Evolutionary conservation across 805 yeast species (phyloP).

Genomic region (Cyberlindnera subsufficiens): DNA sequence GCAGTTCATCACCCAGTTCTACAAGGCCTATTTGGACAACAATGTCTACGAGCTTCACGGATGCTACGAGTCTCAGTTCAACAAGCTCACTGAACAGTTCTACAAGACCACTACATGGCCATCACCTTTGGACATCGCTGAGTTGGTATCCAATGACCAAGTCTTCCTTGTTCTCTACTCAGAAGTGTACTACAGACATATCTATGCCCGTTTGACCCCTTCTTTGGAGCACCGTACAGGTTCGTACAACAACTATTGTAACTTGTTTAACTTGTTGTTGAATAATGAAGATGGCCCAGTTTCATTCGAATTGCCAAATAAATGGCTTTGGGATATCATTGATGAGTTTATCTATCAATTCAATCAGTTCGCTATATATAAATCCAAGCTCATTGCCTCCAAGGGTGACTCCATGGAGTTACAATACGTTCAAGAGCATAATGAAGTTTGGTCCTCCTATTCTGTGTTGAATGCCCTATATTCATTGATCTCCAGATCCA

Average conservation of each 20-base stretch:
- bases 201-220: constrained; percentile 39
- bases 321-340: constrained; percentile 48
- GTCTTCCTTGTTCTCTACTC: constrained; percentile 40
- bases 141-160: constrained; percentile 38
- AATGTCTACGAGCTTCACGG: constrained; percentile 37
- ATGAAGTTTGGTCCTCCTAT: constrained; percentile 41
- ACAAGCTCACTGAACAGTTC: constrained; percentile 39
- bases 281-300: constrained; percentile 38
- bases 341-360: constrained; percentile 49
- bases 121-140: constrained; percentile 36
- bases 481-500: constrained; percentile 35
- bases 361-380: constrained; percentile 37
- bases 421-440: constrained; percentile 31
- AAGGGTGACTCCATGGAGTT: constrained; percentile 28
- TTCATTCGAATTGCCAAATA: constrained; percentile 39
- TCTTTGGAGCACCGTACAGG: constrained; percentile 38
- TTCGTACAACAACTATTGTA: constrained; percentile 44
- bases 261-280: constrained; percentile 38
- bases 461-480: constrained; percentile 43
- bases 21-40: constrained; percentile 36
- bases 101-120: constrained; percentile 41
- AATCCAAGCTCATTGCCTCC: constrained; percentile 30
- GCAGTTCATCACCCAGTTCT: constrained; percentile 37
- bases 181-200: constrained; percentile 45
- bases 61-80: constrained; percentile 40